These are phyloP conservation scores for Boletellus emodensis DNA, from an alignment of 768 basidiomycete genomes.

Conservation along the genomic window DNA sequence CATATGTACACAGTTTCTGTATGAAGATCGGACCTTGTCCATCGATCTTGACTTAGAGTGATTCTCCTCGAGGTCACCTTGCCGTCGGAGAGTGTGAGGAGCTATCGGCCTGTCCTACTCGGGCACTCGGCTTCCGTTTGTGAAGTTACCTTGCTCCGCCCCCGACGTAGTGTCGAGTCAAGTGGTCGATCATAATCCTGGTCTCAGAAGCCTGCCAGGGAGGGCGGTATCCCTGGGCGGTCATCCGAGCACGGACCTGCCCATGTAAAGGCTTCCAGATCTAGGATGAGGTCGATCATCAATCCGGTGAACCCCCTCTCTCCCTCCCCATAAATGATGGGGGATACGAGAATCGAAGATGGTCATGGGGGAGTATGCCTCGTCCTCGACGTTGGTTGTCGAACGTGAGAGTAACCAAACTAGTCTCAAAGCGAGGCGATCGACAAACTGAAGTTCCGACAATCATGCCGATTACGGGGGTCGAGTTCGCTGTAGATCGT, in stretches of 20 bases:
- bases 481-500: too few relatives aligned
- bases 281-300: conserved; percentile 15
- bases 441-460: too few relatives aligned
- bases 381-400: conserved; percentile 11
- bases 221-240: conserved; percentile 12
- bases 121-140: not conserved
- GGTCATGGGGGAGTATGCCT: conserved; percentile 19
- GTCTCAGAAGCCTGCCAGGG: conserved; percentile 10
- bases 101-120: not conserved
- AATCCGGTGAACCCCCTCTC: conserved; percentile 15
- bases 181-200: not conserved
- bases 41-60: too few relatives aligned
- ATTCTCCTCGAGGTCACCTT: conserved; percentile 5
- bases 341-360: conserved; percentile 13
- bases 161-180: not conserved
- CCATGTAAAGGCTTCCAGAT: conserved; percentile 19
- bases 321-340: conserved; percentile 10
- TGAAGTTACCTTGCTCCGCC: conserved; percentile 6
- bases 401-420: too few relatives aligned
- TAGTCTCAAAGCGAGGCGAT: too few relatives aligned
- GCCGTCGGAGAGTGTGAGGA: not conserved
- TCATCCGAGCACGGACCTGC: conserved; percentile 12
- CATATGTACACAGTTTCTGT: too few relatives aligned
- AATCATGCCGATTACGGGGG: too few relatives aligned
- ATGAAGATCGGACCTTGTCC: too few relatives aligned